Base-by-base conservation (phyloP, 169 alveolate genomes). In the Babesia sp. region DNA sequence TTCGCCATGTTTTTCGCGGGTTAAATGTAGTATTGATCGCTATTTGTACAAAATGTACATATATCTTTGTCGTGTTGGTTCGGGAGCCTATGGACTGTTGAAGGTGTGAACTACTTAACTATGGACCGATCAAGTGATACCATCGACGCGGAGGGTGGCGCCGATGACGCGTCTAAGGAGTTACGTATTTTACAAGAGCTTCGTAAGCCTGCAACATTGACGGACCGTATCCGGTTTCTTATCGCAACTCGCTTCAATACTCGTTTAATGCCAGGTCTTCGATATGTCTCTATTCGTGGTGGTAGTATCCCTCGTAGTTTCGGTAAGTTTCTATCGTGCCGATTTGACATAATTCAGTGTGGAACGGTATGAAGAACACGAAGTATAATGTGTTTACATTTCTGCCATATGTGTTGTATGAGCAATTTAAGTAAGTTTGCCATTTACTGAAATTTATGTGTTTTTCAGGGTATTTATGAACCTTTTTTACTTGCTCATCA, bases 401-500 rank as follows among this genome's bases (percentile, higher is more conserved):
- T 68, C 76, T 95, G 39, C 98, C 98, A 14, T 67, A 92, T 45
- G 97, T 95, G 46, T 84, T 96, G 53, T 93, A 79, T 72, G 94
- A 95, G 72, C 98, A 95, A 72, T 96, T 96, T 89, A 92, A 91
- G 87, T 78, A 44, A 78, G 77, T 67, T n/a, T 9, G 7, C 18
- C 28, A 14, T 1, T 18, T 20, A 18, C 8, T 39, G 2, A 28
- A 5, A 6, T 45, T 16, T 12, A 42, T 45, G 14, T 14, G 42
- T 7, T 34, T 11, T 31, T 1, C 77, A 82, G 92, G 33, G 83
- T 83, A 57, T 96, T 95, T 88, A 94, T 96, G 76, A 98, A 98
- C 86, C 76, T 95, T 56, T 97, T 96, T 87, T 96, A 95, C 90
- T 87, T 97, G 63, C 63, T 96, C 34, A 95, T 97, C 59, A 94